Percentiles rank a stretch among this genome's conserved stretches.
phyloP scores from a whole-genome alignment of 495 filamentous ascomycete species.

The Hypoxylon trugodes region DNA sequence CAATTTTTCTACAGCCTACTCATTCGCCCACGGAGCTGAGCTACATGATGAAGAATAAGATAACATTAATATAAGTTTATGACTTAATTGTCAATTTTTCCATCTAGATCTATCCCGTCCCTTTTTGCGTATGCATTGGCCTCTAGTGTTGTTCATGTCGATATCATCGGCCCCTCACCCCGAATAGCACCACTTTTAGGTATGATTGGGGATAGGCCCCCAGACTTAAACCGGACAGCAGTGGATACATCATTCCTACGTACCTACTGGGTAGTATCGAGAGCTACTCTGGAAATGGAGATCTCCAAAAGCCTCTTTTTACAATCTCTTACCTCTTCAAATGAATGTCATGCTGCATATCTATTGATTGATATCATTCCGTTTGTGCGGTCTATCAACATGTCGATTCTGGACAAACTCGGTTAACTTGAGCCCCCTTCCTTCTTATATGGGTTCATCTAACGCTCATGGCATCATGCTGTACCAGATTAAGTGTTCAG shows the following conservation, averaged over 20 bases:
- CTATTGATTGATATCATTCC: not conserved
- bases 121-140: not conserved
- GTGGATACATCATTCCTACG: too few species aligned
- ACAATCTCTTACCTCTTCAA: too few species aligned
- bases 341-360: too few species aligned
- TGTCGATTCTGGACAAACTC: too few species aligned
- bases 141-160: not conserved
- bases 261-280: too few species aligned
- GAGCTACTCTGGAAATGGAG: too few species aligned
- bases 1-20: not conserved
- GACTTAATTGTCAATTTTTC: not conserved
- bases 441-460: not conserved
- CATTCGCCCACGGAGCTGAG: not conserved
- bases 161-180: not conserved
- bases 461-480: not conserved
- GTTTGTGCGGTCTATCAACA: not conserved
- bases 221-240: too few species aligned
- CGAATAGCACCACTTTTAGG: too few species aligned
- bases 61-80: not conserved
- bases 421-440: constrained; percentile 3
- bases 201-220: too few species aligned
- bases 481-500: constrained; percentile 11
- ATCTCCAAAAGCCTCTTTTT: too few species aligned
- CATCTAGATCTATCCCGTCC: not conserved
- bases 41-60: not conserved